Percentiles rank a stretch among this genome's conserved stretches.
Evolutionary conservation across 2,329 filamentous ascomycete species (phyloP).

Genomic region (Paecilomyces fulvus): DNA sequence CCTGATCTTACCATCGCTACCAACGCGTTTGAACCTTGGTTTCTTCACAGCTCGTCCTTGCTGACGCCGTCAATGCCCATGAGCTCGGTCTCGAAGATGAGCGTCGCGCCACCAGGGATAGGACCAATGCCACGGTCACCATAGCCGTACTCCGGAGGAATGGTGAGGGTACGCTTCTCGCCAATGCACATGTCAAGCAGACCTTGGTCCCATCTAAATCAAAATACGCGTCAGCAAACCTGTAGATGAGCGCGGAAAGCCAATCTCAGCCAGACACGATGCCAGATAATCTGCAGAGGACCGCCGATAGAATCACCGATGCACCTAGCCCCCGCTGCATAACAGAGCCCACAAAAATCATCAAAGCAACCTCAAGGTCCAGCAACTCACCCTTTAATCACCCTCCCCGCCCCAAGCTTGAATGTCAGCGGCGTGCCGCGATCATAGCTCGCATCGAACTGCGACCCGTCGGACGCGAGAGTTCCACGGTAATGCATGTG

Average conservation of each 20-base stretch:
- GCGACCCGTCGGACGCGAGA: slow-evolving; percentile 59
- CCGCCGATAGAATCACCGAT: not conserved
- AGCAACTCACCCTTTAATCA: slow-evolving; percentile 76
- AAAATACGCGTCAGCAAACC: slow-evolving; percentile 7
- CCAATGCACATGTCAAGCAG: slow-evolving; percentile 91
- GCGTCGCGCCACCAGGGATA: slow-evolving; percentile 71
- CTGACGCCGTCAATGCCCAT: slow-evolving; percentile 69
- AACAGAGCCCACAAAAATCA: not conserved
- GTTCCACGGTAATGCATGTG: slow-evolving; percentile 85
- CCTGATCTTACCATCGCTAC: too few species aligned
- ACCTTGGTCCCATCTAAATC: slow-evolving; percentile 73
- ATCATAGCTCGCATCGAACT: slow-evolving; percentile 82
- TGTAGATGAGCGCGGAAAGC: not conserved
- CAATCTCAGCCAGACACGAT: not conserved
- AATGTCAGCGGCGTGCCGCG: slow-evolving; percentile 70
- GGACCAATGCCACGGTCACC: slow-evolving; percentile 67
- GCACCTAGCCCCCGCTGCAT: not conserved
- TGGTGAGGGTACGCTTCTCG: slow-evolving; percentile 81
- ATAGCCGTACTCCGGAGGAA: slow-evolving; percentile 80
- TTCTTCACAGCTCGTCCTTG: slow-evolving; percentile 36
- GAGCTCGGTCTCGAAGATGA: slow-evolving; percentile 90
- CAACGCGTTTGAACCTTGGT: not conserved
- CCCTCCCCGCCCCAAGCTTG: slow-evolving; percentile 67
- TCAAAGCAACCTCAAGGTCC: not conserved
- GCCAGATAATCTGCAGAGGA: not conserved